These are phyloP conservation scores for Kodamaea arcana DNA, from an alignment of 1,139 yeast genomes.

Conservation along the genomic window DNA sequence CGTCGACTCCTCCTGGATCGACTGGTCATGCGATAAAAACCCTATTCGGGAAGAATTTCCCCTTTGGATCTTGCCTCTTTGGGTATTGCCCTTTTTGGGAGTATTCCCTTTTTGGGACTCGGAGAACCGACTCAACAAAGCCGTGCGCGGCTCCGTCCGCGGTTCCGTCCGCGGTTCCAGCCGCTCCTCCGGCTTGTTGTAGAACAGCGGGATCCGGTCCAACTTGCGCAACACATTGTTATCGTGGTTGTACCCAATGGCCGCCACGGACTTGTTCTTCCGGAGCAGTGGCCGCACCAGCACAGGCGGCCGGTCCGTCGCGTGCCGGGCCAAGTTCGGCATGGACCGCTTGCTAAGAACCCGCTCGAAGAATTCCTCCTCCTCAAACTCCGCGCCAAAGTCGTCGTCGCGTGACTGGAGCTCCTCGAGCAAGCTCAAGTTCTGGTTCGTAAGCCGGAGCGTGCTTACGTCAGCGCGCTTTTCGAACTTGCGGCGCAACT, in stretches of 20 bases:
- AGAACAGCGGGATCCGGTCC: conserved; percentile 44
- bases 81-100: background rate
- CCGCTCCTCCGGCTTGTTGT: conserved; percentile 13
- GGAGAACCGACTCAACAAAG: conserved; percentile 25
- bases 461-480: conserved; percentile 18
- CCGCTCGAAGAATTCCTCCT: conserved; percentile 11
- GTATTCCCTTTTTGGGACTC: conserved; percentile 17
- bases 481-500: conserved; percentile 19
- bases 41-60: conserved; percentile 29
- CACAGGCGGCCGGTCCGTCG: background rate
- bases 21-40: conserved; percentile 9
- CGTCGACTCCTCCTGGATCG: conserved; percentile 9
- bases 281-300: conserved; percentile 13
- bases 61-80: background rate
- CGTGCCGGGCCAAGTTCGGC: conserved; percentile 21
- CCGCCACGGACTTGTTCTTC: conserved; percentile 34
- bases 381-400: conserved; percentile 36
- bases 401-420: conserved; percentile 23
- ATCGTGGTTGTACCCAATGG: conserved; percentile 27
- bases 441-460: conserved; percentile 18
- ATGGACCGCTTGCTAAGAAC: conserved; percentile 20
- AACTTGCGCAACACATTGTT: conserved; percentile 34
- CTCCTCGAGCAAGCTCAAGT: conserved; percentile 12
- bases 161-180: background rate
- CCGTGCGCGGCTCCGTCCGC: conserved; percentile 15